A percentile compares a stretch with the other conserved stretches of the same genome.
phyloP scores from a whole-genome alignment of 192 early-diverging fungal genomes.

The Thoreauomyces humboldtii region DNA sequence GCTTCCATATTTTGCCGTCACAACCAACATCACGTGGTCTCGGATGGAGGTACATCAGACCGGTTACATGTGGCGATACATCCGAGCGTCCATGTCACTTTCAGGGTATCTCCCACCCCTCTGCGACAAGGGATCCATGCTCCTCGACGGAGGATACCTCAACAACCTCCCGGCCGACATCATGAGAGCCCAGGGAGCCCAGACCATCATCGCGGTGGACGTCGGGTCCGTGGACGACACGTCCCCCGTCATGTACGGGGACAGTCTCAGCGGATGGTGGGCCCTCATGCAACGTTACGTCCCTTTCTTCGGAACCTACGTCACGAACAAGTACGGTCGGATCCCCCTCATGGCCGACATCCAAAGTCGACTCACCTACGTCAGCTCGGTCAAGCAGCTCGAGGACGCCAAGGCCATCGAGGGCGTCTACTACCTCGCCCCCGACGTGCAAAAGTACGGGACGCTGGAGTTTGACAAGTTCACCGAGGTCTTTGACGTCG shows the following conservation, averaged over 20 bases:
- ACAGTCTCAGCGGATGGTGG: slow-evolving; percentile 90
- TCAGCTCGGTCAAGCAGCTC: slow-evolving; percentile 75
- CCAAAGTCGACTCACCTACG: slow-evolving; percentile 91
- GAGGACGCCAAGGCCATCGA: slow-evolving; percentile 84
- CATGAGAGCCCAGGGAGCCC: slow-evolving; percentile 68
- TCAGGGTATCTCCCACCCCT: slow-evolving; percentile 94
- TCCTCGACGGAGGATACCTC: slow-evolving; percentile 99
- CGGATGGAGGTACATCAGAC: slow-evolving; percentile 88
- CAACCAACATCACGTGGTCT: slow-evolving; percentile 95
- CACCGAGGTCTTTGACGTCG: slow-evolving; percentile 79
- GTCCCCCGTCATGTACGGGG: slow-evolving; percentile 85
- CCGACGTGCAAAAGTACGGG: slow-evolving; percentile 82
- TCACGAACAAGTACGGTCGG: slow-evolving; percentile 44
- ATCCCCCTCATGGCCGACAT: slow-evolving; percentile 94
- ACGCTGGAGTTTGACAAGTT: slow-evolving; percentile 91
- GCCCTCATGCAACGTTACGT: slow-evolving; percentile 76
- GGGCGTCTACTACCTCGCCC: slow-evolving; percentile 77
- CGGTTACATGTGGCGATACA: slow-evolving; percentile 95
- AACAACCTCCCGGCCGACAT: slow-evolving; percentile 94
- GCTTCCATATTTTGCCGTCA: slow-evolving; percentile 93
- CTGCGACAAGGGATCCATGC: slow-evolving; percentile 93
- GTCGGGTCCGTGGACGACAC: slow-evolving; percentile 93
- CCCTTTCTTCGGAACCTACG: slow-evolving; percentile 53
- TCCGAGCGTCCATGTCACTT: slow-evolving; percentile 97
- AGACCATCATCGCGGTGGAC: slow-evolving; percentile 92